A percentile compares a stretch with the other conserved stretches of the same genome.
Conservation (phyloP, 2,329 filamentous ascomycete genomes). For the Hymenoscyphus occultus region DNA sequence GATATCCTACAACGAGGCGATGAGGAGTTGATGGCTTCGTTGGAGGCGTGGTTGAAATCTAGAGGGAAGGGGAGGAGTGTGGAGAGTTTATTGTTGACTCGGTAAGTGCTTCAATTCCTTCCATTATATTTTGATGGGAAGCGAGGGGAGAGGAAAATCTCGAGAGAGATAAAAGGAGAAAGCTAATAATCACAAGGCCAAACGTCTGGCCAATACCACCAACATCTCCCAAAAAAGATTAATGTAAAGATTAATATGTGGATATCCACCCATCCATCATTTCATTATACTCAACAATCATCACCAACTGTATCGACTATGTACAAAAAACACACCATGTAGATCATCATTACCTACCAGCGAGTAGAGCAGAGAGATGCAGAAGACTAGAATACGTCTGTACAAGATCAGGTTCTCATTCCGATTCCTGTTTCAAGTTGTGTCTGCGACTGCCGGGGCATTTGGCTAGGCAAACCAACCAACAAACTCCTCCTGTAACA, state of each 20-base stretch:
- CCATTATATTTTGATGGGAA: too few relatives aligned
- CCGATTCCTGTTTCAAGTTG: too few relatives aligned
- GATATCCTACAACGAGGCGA: conserved; percentile 46
- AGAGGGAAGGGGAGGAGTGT: conserved; percentile 36
- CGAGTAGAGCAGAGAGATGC: too few relatives aligned
- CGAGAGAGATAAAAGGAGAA: background rate
- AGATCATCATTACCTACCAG: too few relatives aligned
- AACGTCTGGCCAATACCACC: conserved; percentile 30
- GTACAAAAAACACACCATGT: background rate
- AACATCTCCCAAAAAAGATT: conserved; percentile 5
- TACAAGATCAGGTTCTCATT: background rate
- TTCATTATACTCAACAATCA: background rate
- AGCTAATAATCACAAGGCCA: conserved; percentile 25
- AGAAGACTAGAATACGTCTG: background rate
- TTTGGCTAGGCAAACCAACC: background rate
- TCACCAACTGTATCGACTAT: background rate
- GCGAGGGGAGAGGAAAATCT: background rate
- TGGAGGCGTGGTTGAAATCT: conserved; percentile 41
- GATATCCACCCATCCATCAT: background rate
- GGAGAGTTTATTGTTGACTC: conserved; percentile 35
- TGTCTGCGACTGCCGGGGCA: background rate
- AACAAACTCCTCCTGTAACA: background rate
- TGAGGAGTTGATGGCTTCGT: conserved; percentile 37
- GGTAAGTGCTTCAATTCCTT: conserved; percentile 30
- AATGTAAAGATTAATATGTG: background rate